Evolutionary conservation across 108 stramenopile species (phyloP).

Genomic region (Licmophora abbreviata): DNA sequence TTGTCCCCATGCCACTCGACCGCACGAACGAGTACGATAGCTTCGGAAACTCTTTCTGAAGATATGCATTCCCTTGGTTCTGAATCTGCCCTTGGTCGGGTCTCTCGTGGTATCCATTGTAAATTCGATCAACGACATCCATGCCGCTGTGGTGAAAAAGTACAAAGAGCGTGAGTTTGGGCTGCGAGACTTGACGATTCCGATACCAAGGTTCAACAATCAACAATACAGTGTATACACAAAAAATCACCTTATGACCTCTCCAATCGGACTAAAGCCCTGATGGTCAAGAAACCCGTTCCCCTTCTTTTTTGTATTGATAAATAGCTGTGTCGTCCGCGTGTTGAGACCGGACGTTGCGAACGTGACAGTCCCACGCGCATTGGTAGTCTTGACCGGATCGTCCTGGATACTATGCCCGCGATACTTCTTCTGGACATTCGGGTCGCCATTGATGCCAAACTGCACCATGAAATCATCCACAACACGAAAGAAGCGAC

Average conservation of each 20-base stretch:
- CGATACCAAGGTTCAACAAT: conserved; percentile 1
- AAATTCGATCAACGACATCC: conserved; percentile 66
- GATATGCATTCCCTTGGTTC: conserved; percentile 45
- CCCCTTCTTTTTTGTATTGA: conserved; percentile 54
- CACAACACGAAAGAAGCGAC: conserved; percentile 66
- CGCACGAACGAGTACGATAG: conserved; percentile 48
- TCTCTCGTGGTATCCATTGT: conserved; percentile 57
- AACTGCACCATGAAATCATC: conserved; percentile 80
- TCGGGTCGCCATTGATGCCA: conserved; percentile 64
- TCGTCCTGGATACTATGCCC: conserved; percentile 55
- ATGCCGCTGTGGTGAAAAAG: conserved; percentile 34
- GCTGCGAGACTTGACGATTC: not conserved
- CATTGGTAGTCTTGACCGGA: conserved; percentile 68
- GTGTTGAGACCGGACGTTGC: conserved; percentile 78
- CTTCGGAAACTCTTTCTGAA: conserved; percentile 53
- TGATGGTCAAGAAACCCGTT: conserved; percentile 70
- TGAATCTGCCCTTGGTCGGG: conserved; percentile 60
- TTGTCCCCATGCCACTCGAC: too few species aligned
- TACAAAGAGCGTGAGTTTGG: not conserved
- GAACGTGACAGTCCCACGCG: conserved; percentile 71
- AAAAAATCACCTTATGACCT: conserved; percentile 29
- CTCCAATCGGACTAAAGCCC: conserved; percentile 82
- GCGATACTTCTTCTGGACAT: conserved; percentile 32
- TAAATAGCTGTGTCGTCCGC: conserved; percentile 84
- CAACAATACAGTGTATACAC: conserved; percentile 7